Evolutionary conservation across 208 protist genomes (phyloP).

Genomic region (Borovskyia barvae): DNA sequence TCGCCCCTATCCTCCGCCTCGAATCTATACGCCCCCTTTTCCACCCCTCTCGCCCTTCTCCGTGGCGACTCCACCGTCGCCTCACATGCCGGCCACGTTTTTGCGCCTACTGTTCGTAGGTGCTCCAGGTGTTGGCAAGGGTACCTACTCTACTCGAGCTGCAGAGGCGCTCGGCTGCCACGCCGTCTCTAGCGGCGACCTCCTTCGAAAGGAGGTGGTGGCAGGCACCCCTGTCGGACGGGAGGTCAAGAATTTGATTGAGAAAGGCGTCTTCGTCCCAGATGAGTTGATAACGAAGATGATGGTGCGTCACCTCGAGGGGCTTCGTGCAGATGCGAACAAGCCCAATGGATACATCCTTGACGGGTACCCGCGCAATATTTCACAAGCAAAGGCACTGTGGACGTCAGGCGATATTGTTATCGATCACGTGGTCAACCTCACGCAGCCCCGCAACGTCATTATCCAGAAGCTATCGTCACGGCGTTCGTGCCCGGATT

Average conservation of each 20-base stretch:
- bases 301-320: slow-evolving; percentile 38
- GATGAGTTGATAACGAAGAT: slow-evolving; percentile 76
- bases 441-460: slow-evolving; percentile 67
- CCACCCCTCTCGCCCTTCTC: no score
- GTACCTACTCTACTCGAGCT: slow-evolving; percentile 88
- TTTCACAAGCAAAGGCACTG: slow-evolving; percentile 73
- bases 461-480: slow-evolving; percentile 74
- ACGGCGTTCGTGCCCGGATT: slow-evolving; percentile 64
- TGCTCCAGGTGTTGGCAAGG: slow-evolving; percentile 92
- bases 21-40: no score
- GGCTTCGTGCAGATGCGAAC: slow-evolving; percentile 5
- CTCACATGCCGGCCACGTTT: slow-evolving; percentile 29
- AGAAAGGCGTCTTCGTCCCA: slow-evolving; percentile 71
- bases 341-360: slow-evolving; percentile 76
- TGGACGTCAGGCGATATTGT: slow-evolving; percentile 43
- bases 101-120: slow-evolving; percentile 84
- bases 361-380: slow-evolving; percentile 92
- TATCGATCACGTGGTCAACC: slow-evolving; percentile 79
- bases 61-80: no score
- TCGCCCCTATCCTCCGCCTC: no score
- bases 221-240: slow-evolving; percentile 38
- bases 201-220: slow-evolving; percentile 83
- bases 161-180: slow-evolving; percentile 62
- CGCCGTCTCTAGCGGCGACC: slow-evolving; percentile 91
- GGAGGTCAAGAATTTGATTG: slow-evolving; percentile 47